Base-by-base conservation (phyloP, 176 grass and related monocot genomes). In the Phoenix roebelenii region DNA sequence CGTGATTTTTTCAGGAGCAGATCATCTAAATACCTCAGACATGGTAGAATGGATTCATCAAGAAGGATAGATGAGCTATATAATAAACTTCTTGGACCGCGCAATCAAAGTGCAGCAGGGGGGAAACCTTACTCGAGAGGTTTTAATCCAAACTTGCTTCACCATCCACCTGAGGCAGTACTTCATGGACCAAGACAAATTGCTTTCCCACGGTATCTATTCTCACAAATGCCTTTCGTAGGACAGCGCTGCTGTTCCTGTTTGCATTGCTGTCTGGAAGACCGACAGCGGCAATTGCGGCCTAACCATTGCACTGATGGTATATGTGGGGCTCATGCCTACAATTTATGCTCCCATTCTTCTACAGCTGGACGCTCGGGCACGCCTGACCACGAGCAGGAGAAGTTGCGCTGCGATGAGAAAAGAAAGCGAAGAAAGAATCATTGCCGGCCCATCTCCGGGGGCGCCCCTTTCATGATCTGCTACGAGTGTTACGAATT, bases 61-160 rank as follows among this genome's bases (percentile, higher is more conserved):
- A 83, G 73, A 62, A 98, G 85, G 85, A 81, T 98, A 70, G 84
- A 85, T 65, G 88, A 70, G 9, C 65, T 92, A 51, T 85, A 84
- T 70, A 74, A 83, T 57, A 74, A 81, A 55, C 71, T 89, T 39
- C 79, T 44, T 64, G 80, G 64, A 64, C 75, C 80, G 58, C 85
- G 70, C 48, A 88, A 69, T 65, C 59, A 71, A 60, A 82, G 67
- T 60, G 20, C 32, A 1, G 54, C 44, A 16, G 77, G 64, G 24
- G 71, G 54, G 72, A 85, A 58, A 15, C 72, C 74, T 53, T 60
- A 64, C 16, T 63, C 35, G 6, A 79, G 65, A 73, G 77, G 57
- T 55, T 61, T 64, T 72, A 77, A 77, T 74, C 57, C 25, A 15
- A 22, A 51, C 57, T 65, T 26, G 70, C 57, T 59, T 66, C 52